Percentiles rank a stretch among this genome's conserved stretches.
Evolutionary conservation across 2,329 filamentous ascomycete species (phyloP).

Genomic region (Trichoderma citrinoviride): DNA sequence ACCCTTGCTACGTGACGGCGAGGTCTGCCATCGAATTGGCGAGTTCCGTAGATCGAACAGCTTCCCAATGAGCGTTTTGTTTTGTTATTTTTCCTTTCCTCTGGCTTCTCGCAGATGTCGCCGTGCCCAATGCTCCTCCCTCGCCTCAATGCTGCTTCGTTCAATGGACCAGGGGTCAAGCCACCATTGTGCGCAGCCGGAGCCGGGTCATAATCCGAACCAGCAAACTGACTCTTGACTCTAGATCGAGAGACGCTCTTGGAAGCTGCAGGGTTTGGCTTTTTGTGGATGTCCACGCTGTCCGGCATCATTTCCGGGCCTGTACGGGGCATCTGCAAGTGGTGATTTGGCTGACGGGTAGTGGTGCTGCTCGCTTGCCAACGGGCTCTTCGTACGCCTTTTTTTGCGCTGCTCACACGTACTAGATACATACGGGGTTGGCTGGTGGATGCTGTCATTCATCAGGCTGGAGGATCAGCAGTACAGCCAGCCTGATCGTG

Average conservation of each 20-base stretch:
- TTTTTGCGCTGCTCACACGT: too few relatives aligned
- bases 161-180: neutral
- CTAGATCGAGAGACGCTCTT: neutral
- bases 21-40: neutral
- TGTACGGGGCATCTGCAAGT: neutral
- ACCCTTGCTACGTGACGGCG: neutral
- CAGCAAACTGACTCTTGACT: neutral
- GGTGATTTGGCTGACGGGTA: too few relatives aligned
- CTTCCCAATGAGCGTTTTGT: neutral
- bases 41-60: constrained; percentile 7
- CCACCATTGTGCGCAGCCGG: neutral
- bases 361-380: constrained; percentile 1
- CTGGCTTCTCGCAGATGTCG: neutral
- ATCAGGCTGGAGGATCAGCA: neutral
- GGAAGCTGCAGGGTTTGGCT: neutral
- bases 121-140: neutral
- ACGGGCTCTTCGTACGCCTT: too few relatives aligned
- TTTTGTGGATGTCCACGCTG: neutral
- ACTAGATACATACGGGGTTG: too few relatives aligned
- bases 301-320: neutral
- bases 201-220: neutral
- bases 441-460: neutral
- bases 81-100: neutral
- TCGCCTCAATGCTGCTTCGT: neutral
- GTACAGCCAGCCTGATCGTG: neutral